Conservation (phyloP, 2,329 filamentous ascomycete species). For the Botrytis aclada region DNA sequence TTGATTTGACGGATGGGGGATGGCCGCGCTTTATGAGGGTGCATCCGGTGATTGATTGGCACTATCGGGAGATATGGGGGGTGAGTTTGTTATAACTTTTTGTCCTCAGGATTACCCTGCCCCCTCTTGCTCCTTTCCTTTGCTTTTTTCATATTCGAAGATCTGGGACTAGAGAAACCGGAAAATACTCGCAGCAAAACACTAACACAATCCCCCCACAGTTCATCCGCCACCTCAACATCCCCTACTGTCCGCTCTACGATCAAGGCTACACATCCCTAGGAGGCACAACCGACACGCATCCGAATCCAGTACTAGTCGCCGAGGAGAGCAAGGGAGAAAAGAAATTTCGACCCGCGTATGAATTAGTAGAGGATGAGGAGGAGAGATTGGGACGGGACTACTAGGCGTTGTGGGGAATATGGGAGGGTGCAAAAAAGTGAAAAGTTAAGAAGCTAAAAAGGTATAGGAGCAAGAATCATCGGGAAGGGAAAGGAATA, state of each 20-base stretch:
- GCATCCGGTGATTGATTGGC: slow-evolving; percentile 97
- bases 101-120: neutral
- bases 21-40: slow-evolving; percentile 94
- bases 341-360: slow-evolving; percentile 64
- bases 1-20: slow-evolving; percentile 80
- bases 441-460: neutral
- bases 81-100: slow-evolving; percentile 52
- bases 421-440: too few species aligned
- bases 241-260: slow-evolving; percentile 85
- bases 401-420: slow-evolving; percentile 38
- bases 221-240: slow-evolving; percentile 75
- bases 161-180: fast-evolving
- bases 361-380: slow-evolving; percentile 69
- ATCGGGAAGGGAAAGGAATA: neutral
- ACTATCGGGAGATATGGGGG: slow-evolving; percentile 91
- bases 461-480: neutral
- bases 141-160: neutral
- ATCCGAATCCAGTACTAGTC: slow-evolving; percentile 76
- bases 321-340: slow-evolving; percentile 30
- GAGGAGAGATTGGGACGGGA: slow-evolving; percentile 77
- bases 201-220: slow-evolving; percentile 37
- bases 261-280: slow-evolving; percentile 87
- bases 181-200: neutral
- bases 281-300: slow-evolving; percentile 85
- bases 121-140: neutral